phyloP scores from a whole-genome alignment of 1,284 basidiomycete genomes.

The Ganoderma boninense region DNA sequence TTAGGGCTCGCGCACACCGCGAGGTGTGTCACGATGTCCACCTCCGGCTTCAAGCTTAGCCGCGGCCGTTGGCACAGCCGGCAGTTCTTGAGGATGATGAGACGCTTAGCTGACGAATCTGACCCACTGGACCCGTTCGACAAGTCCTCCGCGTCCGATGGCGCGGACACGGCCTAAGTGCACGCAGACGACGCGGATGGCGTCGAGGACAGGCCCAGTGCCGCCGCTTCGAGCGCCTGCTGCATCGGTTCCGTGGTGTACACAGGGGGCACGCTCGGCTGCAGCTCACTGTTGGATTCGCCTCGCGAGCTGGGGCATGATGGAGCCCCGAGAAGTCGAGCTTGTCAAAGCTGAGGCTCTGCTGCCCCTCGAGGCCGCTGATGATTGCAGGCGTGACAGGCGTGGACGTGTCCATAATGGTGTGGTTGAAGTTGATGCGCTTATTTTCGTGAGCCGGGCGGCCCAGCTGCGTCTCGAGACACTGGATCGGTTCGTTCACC shows the following conservation, averaged over 20 bases:
- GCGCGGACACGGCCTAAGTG: slow-evolving; percentile 41
- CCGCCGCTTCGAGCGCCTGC: slow-evolving; percentile 47
- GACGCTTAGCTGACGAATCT: slow-evolving; percentile 75
- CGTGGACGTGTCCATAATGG: slow-evolving; percentile 46
- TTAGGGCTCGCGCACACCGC: slow-evolving; percentile 95
- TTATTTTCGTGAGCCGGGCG: slow-evolving; percentile 78
- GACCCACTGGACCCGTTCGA: slow-evolving; percentile 30
- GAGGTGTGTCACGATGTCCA: slow-evolving; percentile 93
- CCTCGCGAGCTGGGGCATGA: slow-evolving; percentile 20
- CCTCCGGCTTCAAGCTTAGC: slow-evolving; percentile 85
- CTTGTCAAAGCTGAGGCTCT: slow-evolving; percentile 57
- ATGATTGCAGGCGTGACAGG: slow-evolving; percentile 56
- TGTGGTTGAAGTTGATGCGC: slow-evolving; percentile 53
- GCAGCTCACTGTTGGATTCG: slow-evolving; percentile 24
- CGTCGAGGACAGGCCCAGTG: slow-evolving; percentile 17
- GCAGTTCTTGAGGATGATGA: slow-evolving; percentile 95
- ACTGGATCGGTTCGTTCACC: slow-evolving; percentile 80
- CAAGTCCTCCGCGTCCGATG: slow-evolving; percentile 56
- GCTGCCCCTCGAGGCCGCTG: slow-evolving; percentile 41
- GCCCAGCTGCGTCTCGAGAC: slow-evolving; percentile 82
- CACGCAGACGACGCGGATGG: slow-evolving; percentile 5
- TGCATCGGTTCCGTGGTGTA: slow-evolving; percentile 56
- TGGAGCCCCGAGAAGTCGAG: slow-evolving; percentile 68
- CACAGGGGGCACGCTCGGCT: slow-evolving; percentile 31
- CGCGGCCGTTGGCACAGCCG: slow-evolving; percentile 93